Base-by-base conservation (phyloP, 176 grass and related monocot genomes). In the Bolboschoenus planiculmis region DNA sequence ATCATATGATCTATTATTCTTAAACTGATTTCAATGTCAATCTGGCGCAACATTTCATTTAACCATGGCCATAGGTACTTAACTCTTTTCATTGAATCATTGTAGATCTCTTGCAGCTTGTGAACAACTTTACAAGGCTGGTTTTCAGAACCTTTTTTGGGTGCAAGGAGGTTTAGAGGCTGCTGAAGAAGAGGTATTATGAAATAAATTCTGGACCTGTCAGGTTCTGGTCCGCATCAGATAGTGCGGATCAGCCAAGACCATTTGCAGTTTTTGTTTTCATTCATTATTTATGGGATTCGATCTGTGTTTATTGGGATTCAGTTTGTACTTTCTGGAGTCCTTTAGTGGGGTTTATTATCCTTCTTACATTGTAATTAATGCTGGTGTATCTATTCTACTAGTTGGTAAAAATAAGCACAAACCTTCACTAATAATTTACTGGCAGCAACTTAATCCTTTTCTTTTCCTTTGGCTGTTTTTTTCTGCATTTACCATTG, bases 141-240 rank as follows among this genome's bases (percentile, higher is more conserved):
- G 96, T 40, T 98, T 90, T 73, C 80, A 88, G 89, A 98, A 86
- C 87, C 86, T 98, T 63, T 98, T 98, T 81, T 95, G 92, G 92
- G 90, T 95, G 68, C 92, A 98, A 98, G 92, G 95, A 91, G 95
- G 96, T 65, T 30, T 95, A 11, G 96, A 98, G 79, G 96, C 92
- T 63, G 87, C 96, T 83, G 90, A 95, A 87, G 96, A 98, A 78
- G 96, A 98, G 92, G 95, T 98, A 91, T 8, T 18, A 79, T 10
- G 30, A 48, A 48, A 50, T 51, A 50, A 75, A 50, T 72, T 23
- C 0, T 72, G 7, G 13, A 72, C 67, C 39, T 11, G 37, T 71
- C n/a, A 27, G 37, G 7, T 24, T 5, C 9, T 43, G 64, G 35
- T 37, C 64, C 16, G 5, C 20, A 62, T 10, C 59, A 34, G 29